Base-by-base conservation (phyloP, 192 early-diverging fungal species). In the Linnemannia hyalina region DNA sequence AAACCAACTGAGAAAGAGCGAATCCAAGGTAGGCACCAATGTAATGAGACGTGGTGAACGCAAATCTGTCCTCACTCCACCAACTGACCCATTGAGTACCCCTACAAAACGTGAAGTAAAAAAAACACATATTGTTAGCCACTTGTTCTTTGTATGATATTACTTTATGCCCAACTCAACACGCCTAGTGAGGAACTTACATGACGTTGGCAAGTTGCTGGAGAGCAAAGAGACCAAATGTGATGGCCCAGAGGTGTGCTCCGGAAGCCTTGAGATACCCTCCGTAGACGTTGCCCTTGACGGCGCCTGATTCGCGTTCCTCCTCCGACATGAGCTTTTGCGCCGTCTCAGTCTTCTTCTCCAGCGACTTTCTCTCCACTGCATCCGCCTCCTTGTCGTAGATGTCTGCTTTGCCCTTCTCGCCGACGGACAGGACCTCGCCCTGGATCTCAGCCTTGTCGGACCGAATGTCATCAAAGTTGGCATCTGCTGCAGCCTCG, bases 1-100 rank as follows among this genome's bases (percentile, higher is more conserved):
- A 60, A 20, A 81, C 75, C 6, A 86, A 29, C 16, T 88, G 86
- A 10, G 75, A 36, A 4, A 82, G 20, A 1, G 81, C 68, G 35
- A 77, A 88, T 3, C 60, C 86, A 4, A 75, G 77, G 42, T 82
- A 88, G 29, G 68, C 42, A 29, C 88, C 79, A 18, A 88, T 82
- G 29, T 88, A 88, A 0, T 49, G n/a, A 18, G 16, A 16, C 20
- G 42, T 75, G 0, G 74, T 65, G 9, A 88, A 47, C 11, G 68
- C 13, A 47, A 88, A 85, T 41, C 75, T 20, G 26, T 83, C 77
- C n/a, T 76, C 65, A 40, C 82, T 83, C 88, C 88, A 88, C 82
- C 81, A 82, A 41, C 77, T 85, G 68, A 88, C 78, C 88, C 88
- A 88, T 49, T 85, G 82, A 40, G 84, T 85, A 55, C 77, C 80